Evolutionary conservation across 305 asterid species (phyloP).

Genomic region (Vinca major): DNA sequence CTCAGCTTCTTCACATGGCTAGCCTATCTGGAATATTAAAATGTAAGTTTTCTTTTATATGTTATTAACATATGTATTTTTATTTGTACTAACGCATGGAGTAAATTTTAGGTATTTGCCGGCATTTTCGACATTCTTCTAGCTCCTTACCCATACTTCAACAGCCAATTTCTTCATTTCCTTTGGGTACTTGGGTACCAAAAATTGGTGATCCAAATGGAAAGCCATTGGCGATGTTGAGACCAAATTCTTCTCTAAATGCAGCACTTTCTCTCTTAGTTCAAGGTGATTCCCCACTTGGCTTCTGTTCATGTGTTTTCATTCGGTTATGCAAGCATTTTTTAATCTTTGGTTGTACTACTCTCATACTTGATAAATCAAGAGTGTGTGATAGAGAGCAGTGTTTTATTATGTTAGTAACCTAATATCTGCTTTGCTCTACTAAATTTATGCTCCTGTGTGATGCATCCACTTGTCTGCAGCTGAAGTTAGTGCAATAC

Average conservation of each 20-base stretch:
- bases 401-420: neutral
- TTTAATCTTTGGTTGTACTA: too few relatives aligned
- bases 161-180: slow-evolving; percentile 54
- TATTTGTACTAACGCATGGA: slow-evolving; percentile 12
- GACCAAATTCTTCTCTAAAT: slow-evolving; percentile 52
- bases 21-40: slow-evolving; percentile 58
- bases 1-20: slow-evolving; percentile 62
- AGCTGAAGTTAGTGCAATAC: slow-evolving; percentile 63
- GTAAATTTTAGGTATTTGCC: slow-evolving; percentile 46
- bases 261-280: slow-evolving; percentile 52
- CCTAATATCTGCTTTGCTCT: neutral
- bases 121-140: slow-evolving; percentile 64
- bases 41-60: slow-evolving; percentile 30
- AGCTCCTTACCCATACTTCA: slow-evolving; percentile 64
- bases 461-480: slow-evolving; percentile 17
- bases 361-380: too few relatives aligned
- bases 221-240: slow-evolving; percentile 51
- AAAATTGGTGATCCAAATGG: slow-evolving; percentile 55
- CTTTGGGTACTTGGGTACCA: slow-evolving; percentile 70
- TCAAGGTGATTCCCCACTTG: slow-evolving; percentile 33
- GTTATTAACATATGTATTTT: slow-evolving; percentile 6
- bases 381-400: too few relatives aligned
- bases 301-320: too few relatives aligned
- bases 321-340: too few relatives aligned
- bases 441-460: slow-evolving; percentile 9